Conservation (phyloP, 2,329 filamentous ascomycete species). For the Microcyclospora tardicrescens region DNA sequence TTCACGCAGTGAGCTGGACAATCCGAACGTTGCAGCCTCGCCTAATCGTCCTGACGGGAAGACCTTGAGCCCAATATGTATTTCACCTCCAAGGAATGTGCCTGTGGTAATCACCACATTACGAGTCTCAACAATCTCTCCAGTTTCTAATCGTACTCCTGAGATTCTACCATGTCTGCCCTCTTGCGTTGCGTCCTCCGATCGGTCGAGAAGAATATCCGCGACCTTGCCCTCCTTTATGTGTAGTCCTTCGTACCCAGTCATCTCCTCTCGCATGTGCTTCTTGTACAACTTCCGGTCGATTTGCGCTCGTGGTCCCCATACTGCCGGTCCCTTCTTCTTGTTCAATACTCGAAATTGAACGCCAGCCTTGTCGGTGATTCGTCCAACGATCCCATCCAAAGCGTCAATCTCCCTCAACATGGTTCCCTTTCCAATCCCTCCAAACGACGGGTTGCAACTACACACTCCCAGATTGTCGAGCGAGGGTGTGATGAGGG, state of each 20-base stretch:
- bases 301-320: constrained; percentile 94
- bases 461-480: constrained; percentile 90
- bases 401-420: constrained; percentile 89
- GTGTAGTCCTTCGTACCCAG: constrained; percentile 62
- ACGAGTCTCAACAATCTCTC: constrained; percentile 65
- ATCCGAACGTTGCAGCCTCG: constrained; percentile 79
- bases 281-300: constrained; percentile 79
- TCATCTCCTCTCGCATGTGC: constrained; percentile 80
- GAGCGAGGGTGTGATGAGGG: constrained; percentile 73
- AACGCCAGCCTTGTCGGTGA: constrained; percentile 89
- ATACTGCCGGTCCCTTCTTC: constrained; percentile 86
- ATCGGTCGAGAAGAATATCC: constrained; percentile 66
- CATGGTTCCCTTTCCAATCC: constrained; percentile 97
- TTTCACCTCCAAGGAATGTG: constrained; percentile 89
- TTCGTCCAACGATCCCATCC: constrained; percentile 74
- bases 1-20: constrained; percentile 79
- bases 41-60: constrained; percentile 87
- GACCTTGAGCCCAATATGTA: constrained; percentile 73
- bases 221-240: constrained; percentile 80
- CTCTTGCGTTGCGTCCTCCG: constrained; percentile 31
- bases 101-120: constrained; percentile 91
- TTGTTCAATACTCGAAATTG: constrained; percentile 84
- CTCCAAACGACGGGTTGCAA: constrained; percentile 92
- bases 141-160: constrained; percentile 76
- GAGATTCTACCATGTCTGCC: constrained; percentile 58